A percentile compares a stretch with the other conserved stretches of the same genome.
These are phyloP conservation scores for Chlorella sp. DNA, from an alignment of 139 green algal genomes.

Conservation along the genomic window DNA sequence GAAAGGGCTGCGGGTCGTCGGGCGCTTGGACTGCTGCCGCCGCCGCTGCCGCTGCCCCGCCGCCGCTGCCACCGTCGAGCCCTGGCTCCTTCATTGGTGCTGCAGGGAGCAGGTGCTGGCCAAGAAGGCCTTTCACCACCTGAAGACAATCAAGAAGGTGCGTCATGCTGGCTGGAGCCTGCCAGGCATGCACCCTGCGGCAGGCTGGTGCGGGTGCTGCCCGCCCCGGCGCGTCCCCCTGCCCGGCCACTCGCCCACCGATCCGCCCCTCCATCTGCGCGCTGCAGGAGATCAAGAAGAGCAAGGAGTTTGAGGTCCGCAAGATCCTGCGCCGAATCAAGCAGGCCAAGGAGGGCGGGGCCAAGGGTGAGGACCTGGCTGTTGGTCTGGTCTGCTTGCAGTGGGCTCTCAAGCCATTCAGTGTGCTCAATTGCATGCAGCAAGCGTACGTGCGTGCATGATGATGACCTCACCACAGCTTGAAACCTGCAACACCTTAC, in stretches of 20 bases:
- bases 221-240: no score
- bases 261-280: neutral
- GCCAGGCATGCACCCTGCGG: no score
- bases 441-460: no score
- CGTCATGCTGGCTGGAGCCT: no score
- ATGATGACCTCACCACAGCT: no score
- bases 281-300: constrained; percentile 32
- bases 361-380: constrained; percentile 18
- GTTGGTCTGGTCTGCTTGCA: no score
- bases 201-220: no score
- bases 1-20: no score
- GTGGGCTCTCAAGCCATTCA: no score
- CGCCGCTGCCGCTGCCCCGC: neutral
- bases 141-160: constrained; percentile 30
- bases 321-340: constrained; percentile 38
- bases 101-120: constrained; percentile 30
- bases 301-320: constrained; percentile 38
- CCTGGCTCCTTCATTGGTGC: no score
- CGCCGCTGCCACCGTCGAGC: neutral
- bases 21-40: neutral
- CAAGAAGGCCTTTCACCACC: constrained; percentile 32
- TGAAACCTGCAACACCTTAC: no score
- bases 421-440: no score
- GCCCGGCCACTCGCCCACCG: neutral
- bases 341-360: constrained; percentile 4